Evolutionary conservation across 192 early-diverging fungal genomes (phyloP).

Genomic region (Coemansia sp.): DNA sequence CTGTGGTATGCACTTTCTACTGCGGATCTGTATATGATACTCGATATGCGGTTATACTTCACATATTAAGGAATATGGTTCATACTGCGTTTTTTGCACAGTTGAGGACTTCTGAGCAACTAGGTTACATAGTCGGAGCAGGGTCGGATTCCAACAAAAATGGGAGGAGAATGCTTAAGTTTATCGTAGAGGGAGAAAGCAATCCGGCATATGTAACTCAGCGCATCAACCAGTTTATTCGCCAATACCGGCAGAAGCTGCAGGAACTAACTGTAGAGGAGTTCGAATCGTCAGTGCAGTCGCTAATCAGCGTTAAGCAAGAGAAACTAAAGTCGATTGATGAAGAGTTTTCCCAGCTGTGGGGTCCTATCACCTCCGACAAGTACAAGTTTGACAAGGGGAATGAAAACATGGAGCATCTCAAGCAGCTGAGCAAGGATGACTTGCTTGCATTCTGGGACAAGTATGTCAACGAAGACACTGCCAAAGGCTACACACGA

Average conservation of each 20-base stretch:
- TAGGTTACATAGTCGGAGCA: constrained; percentile 61
- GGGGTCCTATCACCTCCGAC: too few relatives aligned
- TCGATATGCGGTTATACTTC: constrained; percentile 59
- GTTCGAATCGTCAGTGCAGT: constrained; percentile 63
- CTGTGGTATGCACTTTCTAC: constrained; percentile 76
- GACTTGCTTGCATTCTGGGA: constrained; percentile 42
- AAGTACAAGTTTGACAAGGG: constrained; percentile 77
- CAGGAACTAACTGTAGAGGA: constrained; percentile 60
- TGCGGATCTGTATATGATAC: constrained; percentile 68
- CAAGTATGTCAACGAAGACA: constrained; percentile 35
- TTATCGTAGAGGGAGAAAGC: constrained; percentile 82
- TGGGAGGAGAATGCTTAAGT: constrained; percentile 46
- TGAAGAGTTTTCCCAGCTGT: constrained; percentile 57
- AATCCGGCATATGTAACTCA: constrained; percentile 78
- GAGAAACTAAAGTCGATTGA: constrained; percentile 73
- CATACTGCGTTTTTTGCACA: constrained; percentile 85
- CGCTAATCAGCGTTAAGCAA: constrained; percentile 61
- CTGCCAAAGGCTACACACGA: constrained; percentile 8
- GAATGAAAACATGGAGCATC: constrained; percentile 1
- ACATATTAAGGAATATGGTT: constrained; percentile 72
- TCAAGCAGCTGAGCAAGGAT: constrained; percentile 20
- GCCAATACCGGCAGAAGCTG: constrained; percentile 49
- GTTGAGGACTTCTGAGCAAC: constrained; percentile 86
- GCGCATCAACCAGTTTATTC: constrained; percentile 81
- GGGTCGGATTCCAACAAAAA: background rate